Conservation (phyloP, 139 green algal species). For the Chlamydomonas sp. region DNA sequence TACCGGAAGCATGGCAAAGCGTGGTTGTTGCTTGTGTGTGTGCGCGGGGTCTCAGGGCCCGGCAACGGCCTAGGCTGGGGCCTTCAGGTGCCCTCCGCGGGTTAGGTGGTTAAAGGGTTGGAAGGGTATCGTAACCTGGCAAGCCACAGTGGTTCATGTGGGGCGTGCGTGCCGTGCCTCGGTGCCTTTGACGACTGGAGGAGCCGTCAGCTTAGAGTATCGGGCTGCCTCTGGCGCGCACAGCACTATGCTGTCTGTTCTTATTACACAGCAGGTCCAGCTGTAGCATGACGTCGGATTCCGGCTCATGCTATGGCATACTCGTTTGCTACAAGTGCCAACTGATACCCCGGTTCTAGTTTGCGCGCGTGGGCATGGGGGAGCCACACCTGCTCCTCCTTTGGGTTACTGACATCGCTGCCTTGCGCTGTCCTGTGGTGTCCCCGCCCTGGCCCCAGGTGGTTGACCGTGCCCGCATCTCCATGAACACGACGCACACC, state of each 20-base stretch:
- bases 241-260: no score
- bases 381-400: no score
- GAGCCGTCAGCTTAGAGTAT: no score
- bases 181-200: neutral
- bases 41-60: neutral
- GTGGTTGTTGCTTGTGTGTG: neutral
- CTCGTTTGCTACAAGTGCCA: no score
- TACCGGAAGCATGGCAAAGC: neutral
- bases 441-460: conserved; percentile 15
- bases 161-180: neutral
- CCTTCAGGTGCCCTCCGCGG: conserved; percentile 3
- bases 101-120: neutral
- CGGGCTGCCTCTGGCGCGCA: no score
- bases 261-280: no score
- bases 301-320: no score
- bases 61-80: conserved; percentile 2
- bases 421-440: no score
- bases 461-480: conserved; percentile 56
- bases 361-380: no score
- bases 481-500: conserved; percentile 40
- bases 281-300: no score
- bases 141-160: neutral
- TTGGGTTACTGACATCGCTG: no score
- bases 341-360: no score
- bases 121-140: neutral